Percentiles rank a stretch among this genome's conserved stretches.
Conservation (phyloP, 768 basidiomycete species). For the Mycena rosella region DNA sequence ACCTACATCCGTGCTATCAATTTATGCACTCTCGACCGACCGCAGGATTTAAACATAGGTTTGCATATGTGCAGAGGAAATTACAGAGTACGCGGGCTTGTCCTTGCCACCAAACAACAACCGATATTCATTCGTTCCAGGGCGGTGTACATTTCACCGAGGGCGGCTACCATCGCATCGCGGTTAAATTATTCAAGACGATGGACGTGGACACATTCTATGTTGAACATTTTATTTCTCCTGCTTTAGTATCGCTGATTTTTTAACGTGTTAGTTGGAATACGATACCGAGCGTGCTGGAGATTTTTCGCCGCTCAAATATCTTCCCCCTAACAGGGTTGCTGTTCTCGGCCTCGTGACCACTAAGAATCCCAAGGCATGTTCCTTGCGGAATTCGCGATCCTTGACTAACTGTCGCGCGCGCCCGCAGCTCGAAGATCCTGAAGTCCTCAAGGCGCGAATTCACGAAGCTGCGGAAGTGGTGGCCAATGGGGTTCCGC, state of each 20-base stretch:
- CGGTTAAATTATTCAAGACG: constrained; percentile 66
- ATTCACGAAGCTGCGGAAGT: constrained; percentile 67
- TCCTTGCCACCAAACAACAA: background rate
- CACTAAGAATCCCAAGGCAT: constrained; percentile 60
- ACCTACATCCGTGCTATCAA: constrained; percentile 79
- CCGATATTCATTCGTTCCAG: constrained; percentile 33
- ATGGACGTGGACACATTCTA: constrained; percentile 71
- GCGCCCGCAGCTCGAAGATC: constrained; percentile 59
- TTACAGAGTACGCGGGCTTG: constrained; percentile 56
- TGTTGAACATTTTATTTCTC: constrained; percentile 43
- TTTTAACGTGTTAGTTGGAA: constrained; percentile 60
- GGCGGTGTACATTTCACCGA: constrained; percentile 68
- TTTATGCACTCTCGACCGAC: constrained; percentile 63
- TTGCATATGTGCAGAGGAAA: constrained; percentile 74
- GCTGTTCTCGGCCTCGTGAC: constrained; percentile 65
- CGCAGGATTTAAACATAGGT: constrained; percentile 66
- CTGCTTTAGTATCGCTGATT: constrained; percentile 9
- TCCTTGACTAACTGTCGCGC: background rate
- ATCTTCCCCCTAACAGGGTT: constrained; percentile 61
- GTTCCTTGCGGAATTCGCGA: background rate
- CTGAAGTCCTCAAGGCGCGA: constrained; percentile 61
- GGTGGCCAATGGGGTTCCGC: constrained; percentile 57
- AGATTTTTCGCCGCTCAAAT: constrained; percentile 67
- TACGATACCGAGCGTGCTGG: constrained; percentile 77
- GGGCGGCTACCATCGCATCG: constrained; percentile 70